A percentile compares a stretch with the other conserved stretches of the same genome.
Conservation (phyloP, 345 rosid species). For the Draba incana region DNA sequence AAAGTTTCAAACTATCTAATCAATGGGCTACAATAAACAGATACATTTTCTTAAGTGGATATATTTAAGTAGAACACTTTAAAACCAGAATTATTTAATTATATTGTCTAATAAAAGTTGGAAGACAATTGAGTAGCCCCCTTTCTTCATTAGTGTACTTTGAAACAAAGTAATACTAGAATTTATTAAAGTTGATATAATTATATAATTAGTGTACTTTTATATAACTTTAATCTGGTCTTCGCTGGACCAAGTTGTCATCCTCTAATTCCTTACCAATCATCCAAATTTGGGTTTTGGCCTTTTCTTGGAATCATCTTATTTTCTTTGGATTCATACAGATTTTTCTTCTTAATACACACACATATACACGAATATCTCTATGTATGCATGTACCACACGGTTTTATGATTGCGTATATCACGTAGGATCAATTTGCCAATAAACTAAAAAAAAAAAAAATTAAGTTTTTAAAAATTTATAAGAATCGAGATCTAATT, state of each 20-base stretch:
- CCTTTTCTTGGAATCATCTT: slow-evolving; percentile 36
- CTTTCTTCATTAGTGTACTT: slow-evolving; percentile 2
- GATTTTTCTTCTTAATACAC: not conserved
- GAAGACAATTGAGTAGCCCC: slow-evolving; percentile 29
- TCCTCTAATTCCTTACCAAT: slow-evolving; percentile 36
- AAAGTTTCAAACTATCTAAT: not conserved
- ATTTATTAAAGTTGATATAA: slow-evolving; percentile 19
- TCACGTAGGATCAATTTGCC: slow-evolving; percentile 8
- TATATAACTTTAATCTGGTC: slow-evolving; percentile 35
- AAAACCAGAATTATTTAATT: not conserved
- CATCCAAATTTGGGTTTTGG: slow-evolving; percentile 30
- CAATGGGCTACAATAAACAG: not conserved
- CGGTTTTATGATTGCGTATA: slow-evolving; percentile 29
- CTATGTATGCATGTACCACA: slow-evolving; percentile 10
- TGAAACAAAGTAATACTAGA: slow-evolving; percentile 2
- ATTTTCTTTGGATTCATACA: not conserved
- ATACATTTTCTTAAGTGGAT: slow-evolving; percentile 13
- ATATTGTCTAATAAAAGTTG: slow-evolving; percentile 9
- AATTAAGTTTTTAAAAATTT: not conserved
- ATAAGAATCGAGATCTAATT: not conserved
- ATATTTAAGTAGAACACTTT: slow-evolving; percentile 11
- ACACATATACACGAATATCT: not conserved
- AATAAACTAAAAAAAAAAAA: not conserved
- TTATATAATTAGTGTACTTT: no score
- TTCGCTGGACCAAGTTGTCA: slow-evolving; percentile 64